Percentiles rank a stretch among this genome's conserved stretches.
These are phyloP conservation scores for Gossypium rotundifolium DNA, from an alignment of 345 rosid genomes.

Conservation along the genomic window DNA sequence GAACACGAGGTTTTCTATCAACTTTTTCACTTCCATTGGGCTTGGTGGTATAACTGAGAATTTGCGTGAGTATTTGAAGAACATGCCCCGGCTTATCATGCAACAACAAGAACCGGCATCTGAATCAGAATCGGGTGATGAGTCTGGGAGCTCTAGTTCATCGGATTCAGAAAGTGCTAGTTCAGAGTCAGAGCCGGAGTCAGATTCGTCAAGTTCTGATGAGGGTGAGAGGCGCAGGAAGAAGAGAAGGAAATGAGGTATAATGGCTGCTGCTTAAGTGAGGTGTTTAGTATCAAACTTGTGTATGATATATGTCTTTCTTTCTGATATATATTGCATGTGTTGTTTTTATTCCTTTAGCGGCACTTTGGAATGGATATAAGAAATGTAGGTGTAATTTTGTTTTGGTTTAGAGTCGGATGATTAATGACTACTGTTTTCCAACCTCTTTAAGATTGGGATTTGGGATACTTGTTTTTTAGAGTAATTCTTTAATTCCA, in stretches of 20 bases:
- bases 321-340: too few relatives aligned
- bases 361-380: not conserved
- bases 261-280: not conserved
- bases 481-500: too few relatives aligned
- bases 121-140: constrained; percentile 27
- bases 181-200: constrained; percentile 15
- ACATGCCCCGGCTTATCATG: constrained; percentile 93
- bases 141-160: constrained; percentile 28
- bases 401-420: not conserved
- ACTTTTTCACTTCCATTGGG: constrained; percentile 93
- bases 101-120: constrained; percentile 62
- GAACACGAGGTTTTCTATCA: constrained; percentile 83
- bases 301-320: not conserved
- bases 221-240: constrained; percentile 33
- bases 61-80: constrained; percentile 82
- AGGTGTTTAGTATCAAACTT: not conserved
- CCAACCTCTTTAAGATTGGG: not conserved
- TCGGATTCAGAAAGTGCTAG: not conserved
- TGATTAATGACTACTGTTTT: not conserved
- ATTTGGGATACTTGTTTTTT: too few relatives aligned
- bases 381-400: not conserved
- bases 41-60: constrained; percentile 96
- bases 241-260: constrained; percentile 21
- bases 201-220: constrained; percentile 23
- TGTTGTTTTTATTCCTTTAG: not conserved